A percentile compares a stretch with the other conserved stretches of the same genome.
These are phyloP conservation scores for Taiozyma onychis DNA, from an alignment of 1,139 yeast species.

Conservation along the genomic window DNA sequence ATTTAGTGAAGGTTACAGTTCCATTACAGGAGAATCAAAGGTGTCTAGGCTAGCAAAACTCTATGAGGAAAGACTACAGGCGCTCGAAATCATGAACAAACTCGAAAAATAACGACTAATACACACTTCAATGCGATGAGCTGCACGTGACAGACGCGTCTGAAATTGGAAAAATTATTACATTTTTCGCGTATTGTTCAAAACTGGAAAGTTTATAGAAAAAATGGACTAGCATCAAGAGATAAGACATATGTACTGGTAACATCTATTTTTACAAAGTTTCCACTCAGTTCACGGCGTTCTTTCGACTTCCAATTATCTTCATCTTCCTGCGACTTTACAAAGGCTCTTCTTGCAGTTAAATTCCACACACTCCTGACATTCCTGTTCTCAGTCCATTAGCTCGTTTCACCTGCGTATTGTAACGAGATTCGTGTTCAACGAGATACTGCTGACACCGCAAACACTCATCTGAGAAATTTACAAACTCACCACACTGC, in stretches of 20 bases:
- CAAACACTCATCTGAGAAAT: neutral
- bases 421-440: neutral
- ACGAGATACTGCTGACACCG: neutral
- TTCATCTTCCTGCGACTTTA: neutral
- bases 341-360: neutral
- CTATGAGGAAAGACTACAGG: constrained; percentile 23
- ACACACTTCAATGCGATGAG: neutral
- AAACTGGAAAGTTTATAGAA: neutral
- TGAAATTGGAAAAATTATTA: neutral
- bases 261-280: neutral
- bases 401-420: too few species aligned
- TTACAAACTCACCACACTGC: too few species aligned
- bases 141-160: neutral
- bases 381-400: too few species aligned
- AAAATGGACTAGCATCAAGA: too few species aligned
- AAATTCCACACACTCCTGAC: neutral
- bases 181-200: neutral
- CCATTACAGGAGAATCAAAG: constrained; percentile 22
- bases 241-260: neutral
- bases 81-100: constrained; percentile 15
- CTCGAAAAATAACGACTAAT: constrained; percentile 8
- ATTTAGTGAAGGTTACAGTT: constrained; percentile 23
- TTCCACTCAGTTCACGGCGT: neutral
- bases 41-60: constrained; percentile 22
- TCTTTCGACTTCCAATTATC: neutral